A percentile compares a stretch with the other conserved stretches of the same genome.
These are phyloP conservation scores for Solanum raphanifolium DNA, from an alignment of 257 asterid species.

Conservation along the genomic window DNA sequence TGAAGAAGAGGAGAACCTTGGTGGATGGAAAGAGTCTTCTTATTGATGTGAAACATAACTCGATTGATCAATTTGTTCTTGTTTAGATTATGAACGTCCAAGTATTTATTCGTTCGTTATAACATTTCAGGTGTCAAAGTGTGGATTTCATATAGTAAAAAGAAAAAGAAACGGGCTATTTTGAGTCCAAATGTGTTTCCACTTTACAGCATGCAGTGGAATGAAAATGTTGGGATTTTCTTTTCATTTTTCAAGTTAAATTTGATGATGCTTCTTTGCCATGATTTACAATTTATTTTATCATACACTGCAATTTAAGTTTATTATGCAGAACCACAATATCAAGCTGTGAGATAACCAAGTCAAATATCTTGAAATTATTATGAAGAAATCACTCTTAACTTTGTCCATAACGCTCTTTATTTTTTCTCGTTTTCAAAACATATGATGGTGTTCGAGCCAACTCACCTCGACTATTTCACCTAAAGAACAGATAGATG, in stretches of 20 bases:
- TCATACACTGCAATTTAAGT: not conserved
- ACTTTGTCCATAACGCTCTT: not conserved
- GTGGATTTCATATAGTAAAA: not conserved
- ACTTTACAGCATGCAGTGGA: not conserved
- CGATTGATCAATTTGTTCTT: not conserved
- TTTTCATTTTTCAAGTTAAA: not conserved
- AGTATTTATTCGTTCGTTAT: not conserved
- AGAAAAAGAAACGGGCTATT: not conserved
- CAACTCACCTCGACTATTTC: not conserved
- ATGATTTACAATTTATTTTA: not conserved
- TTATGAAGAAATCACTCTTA: not conserved
- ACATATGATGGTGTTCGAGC: not conserved
- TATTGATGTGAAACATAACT: slow-evolving; percentile 4
- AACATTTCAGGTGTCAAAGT: not conserved
- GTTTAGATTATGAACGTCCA: not conserved
- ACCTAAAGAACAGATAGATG: not conserved
- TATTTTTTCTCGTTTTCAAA: not conserved
- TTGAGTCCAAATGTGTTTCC: not conserved
- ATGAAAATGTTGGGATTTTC: not conserved
- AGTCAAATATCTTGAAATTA: not conserved
- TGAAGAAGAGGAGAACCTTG: slow-evolving; percentile 32
- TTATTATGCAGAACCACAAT: not conserved
- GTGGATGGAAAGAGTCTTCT: slow-evolving; percentile 47
- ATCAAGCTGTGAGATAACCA: not conserved
- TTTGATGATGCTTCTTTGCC: not conserved